Percentiles rank a stretch among this genome's conserved stretches.
Evolutionary conservation across 129 eudicot species (phyloP).

Genomic region (Rutidosis leptorrhynchoides): DNA sequence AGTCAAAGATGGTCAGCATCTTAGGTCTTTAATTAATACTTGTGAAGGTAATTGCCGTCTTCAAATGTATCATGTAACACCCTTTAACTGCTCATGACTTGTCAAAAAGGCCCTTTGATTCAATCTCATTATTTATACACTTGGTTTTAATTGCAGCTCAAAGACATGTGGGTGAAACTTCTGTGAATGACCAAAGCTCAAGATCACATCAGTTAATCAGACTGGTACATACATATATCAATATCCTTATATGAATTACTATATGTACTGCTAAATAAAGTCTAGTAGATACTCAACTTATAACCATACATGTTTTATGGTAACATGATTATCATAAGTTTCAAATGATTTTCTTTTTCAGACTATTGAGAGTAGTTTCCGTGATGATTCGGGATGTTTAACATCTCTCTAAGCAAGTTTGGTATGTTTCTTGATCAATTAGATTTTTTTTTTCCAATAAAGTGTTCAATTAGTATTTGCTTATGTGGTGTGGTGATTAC

Average conservation of each 20-base stretch:
- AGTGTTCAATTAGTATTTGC: conserved; percentile 12
- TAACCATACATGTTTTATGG: conserved; percentile 16
- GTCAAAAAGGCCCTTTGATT: background rate
- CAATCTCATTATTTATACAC: background rate
- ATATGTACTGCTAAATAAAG: too few species aligned
- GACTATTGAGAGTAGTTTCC: conserved; percentile 79
- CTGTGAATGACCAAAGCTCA: conserved; percentile 90
- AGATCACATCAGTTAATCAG: conserved; percentile 95
- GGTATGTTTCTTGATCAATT: conserved; percentile 55
- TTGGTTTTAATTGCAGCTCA: conserved; percentile 60
- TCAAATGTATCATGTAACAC: conserved; percentile 13
- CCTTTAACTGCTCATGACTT: background rate
- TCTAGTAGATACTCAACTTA: too few species aligned
- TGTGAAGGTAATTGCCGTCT: conserved; percentile 76
- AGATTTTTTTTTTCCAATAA: too few species aligned
- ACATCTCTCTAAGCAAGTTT: conserved; percentile 81
- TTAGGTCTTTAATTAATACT: conserved; percentile 63
- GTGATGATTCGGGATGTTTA: conserved; percentile 66
- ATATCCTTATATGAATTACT: too few species aligned
- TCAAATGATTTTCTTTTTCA: conserved; percentile 28
- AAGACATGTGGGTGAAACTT: conserved; percentile 96
- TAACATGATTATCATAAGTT: conserved; percentile 3
- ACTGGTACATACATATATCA: too few species aligned
- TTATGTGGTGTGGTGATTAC: conserved; percentile 5
- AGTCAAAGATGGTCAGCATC: conserved; percentile 63